Conservation (phyloP, 192 early-diverging fungal species). For the Coemansia sp. region DNA sequence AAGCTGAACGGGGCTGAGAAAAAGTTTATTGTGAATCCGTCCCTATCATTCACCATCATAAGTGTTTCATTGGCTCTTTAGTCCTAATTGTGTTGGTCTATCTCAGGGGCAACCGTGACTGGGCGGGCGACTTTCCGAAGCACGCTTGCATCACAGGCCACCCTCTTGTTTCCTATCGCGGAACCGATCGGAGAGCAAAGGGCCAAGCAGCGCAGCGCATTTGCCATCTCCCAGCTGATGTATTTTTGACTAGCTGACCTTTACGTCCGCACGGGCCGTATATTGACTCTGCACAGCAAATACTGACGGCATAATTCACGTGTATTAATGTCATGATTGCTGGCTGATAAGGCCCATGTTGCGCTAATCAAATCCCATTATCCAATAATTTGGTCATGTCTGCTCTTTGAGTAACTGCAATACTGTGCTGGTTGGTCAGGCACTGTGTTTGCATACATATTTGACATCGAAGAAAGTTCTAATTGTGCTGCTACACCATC, state of each 20-base stretch:
- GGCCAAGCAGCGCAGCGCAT: not conserved
- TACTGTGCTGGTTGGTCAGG: not conserved
- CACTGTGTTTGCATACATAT: not conserved
- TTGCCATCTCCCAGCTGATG: not conserved
- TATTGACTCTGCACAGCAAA: not conserved
- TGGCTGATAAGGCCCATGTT: not conserved
- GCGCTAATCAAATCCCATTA: not conserved
- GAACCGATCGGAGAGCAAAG: conserved; percentile 7
- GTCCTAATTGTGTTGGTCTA: not conserved
- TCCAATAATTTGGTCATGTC: not conserved
- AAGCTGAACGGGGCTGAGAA: not conserved
- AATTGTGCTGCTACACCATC: not conserved
- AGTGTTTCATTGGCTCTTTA: not conserved
- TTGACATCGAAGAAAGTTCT: not conserved
- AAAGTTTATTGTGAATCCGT: conserved; percentile 1
- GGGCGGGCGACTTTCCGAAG: not conserved
- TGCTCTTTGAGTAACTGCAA: not conserved
- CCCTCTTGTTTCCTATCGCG: not conserved
- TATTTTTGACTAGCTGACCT: not conserved
- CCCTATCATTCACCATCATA: conserved; percentile 5
- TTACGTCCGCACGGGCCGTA: not conserved
- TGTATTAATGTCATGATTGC: not conserved
- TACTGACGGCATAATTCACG: not conserved
- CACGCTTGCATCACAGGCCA: not conserved
- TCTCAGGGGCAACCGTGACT: not conserved